Conservation (phyloP, 164 flowering plant genomes). For the Chimonanthus praecox region DNA sequence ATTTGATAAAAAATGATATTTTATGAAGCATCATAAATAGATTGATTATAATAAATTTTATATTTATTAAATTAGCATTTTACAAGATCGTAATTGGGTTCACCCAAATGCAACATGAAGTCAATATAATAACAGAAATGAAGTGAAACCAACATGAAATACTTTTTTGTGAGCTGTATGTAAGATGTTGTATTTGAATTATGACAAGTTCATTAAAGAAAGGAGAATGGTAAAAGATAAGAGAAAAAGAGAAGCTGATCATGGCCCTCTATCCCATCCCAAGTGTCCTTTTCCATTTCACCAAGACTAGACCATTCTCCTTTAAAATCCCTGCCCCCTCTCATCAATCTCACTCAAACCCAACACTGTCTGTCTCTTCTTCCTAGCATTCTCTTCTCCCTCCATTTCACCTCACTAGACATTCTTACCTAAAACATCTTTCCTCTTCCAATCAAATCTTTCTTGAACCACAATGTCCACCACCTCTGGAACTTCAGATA, state of each 20-base stretch:
- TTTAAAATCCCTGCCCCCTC: conserved; percentile 21
- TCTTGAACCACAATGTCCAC: conserved; percentile 29
- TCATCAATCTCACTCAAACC: conserved; percentile 8
- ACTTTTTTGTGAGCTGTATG: neutral
- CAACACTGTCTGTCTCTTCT: conserved; percentile 3
- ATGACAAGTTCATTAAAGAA: conserved; percentile 1
- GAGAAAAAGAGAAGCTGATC: conserved; percentile 16
- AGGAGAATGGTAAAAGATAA: conserved; percentile 2
- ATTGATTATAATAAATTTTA: too few species aligned
- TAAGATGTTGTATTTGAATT: neutral
- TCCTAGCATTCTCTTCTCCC: conserved; percentile 9
- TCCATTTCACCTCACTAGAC: conserved; percentile 3
- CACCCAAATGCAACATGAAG: neutral
- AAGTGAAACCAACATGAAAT: neutral
- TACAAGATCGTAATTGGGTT: neutral
- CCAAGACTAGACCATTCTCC: conserved; percentile 26
- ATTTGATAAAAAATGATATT: too few species aligned
- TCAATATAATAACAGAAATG: neutral
- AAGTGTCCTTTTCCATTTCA: conserved; percentile 22
- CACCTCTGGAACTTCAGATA: conserved; percentile 32
- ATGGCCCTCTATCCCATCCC: conserved; percentile 11
- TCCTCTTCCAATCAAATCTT: neutral
- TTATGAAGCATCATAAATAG: too few species aligned
- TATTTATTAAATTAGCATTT: neutral
- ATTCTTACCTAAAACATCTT: neutral